Conservation (phyloP, 306 rosid genomes). For the Argentina anserina region DNA sequence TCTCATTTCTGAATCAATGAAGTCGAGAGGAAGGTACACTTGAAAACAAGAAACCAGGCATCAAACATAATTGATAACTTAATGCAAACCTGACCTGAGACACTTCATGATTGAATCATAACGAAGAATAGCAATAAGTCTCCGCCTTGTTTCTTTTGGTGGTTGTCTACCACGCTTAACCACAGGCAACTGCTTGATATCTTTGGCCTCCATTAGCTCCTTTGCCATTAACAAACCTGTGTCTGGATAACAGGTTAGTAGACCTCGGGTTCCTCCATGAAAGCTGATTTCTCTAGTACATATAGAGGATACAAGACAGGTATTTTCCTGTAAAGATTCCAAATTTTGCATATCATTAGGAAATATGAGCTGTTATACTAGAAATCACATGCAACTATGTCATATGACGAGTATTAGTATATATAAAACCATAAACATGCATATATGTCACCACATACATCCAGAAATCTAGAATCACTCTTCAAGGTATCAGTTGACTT, state of each 20-base stretch:
- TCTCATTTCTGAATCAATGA: background rate
- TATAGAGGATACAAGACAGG: conserved; percentile 67
- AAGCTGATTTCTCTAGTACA: conserved; percentile 84
- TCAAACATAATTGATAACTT: conserved; percentile 13
- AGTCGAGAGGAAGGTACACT: background rate
- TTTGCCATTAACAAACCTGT: conserved; percentile 72
- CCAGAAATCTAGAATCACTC: conserved; percentile 41
- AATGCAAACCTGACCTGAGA: conserved; percentile 86
- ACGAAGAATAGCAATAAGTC: conserved; percentile 75
- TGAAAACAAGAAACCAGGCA: background rate
- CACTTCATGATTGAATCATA: conserved; percentile 64
- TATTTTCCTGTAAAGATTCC: conserved; percentile 48
- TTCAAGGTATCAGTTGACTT: conserved; percentile 42
- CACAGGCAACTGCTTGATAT: conserved; percentile 84
- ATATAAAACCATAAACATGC: background rate
- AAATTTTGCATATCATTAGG: conserved; percentile 12
- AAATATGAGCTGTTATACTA: background rate
- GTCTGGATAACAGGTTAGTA: conserved; percentile 80
- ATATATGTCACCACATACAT: conserved; percentile 47
- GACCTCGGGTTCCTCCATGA: conserved; percentile 74
- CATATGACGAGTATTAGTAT: background rate
- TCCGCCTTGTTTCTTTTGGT: conserved; percentile 53
- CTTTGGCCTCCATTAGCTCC: conserved; percentile 97
- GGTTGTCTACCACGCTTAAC: conserved; percentile 57
- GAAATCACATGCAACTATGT: conserved; percentile 1